These are phyloP conservation scores for Pseudogymnoascus sp. DNA, from an alignment of 2,329 filamentous ascomycete species.

Conservation along the genomic window DNA sequence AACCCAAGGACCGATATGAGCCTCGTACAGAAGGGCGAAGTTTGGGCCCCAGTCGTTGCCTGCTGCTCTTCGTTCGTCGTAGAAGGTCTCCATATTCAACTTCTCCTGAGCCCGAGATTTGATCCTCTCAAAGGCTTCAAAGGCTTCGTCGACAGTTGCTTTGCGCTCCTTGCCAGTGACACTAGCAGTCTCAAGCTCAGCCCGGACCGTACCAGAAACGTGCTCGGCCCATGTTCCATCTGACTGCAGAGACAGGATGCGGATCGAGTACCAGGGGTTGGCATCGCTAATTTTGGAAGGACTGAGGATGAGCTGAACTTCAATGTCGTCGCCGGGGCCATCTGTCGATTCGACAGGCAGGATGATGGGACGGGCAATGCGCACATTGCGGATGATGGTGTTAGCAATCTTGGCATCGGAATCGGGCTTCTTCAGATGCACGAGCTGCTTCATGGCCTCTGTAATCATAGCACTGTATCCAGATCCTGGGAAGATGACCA, in stretches of 20 bases:
- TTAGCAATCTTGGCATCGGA: conserved; percentile 9
- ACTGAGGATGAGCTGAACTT: conserved; percentile 10
- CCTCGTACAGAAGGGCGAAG: conserved; percentile 13
- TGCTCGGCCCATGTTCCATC: conserved; percentile 8
- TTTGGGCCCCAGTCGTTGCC: conserved; percentile 12
- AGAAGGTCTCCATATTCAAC: neutral
- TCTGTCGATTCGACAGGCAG: conserved; percentile 38
- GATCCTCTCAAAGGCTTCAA: conserved; percentile 1
- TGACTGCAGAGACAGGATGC: conserved; percentile 2
- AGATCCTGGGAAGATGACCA: conserved; percentile 42
- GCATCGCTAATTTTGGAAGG: neutral
- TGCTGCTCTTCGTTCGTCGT: conserved; percentile 5
- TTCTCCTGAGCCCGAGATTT: neutral
- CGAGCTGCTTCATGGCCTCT: conserved; percentile 29
- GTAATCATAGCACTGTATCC: conserved; percentile 43
- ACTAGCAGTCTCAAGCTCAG: neutral
- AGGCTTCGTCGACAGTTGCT: conserved; percentile 7
- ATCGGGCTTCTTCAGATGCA: neutral
- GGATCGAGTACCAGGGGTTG: conserved; percentile 9
- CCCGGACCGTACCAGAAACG: conserved; percentile 1
- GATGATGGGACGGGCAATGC: conserved; percentile 42
- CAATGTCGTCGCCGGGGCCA: conserved; percentile 2
- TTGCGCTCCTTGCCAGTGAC: conserved; percentile 8
- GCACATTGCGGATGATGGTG: conserved; percentile 37
- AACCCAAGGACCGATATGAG: conserved; percentile 3